Conservation (phyloP, 164 flowering plant genomes). For the Macadamia integrifolia region DNA sequence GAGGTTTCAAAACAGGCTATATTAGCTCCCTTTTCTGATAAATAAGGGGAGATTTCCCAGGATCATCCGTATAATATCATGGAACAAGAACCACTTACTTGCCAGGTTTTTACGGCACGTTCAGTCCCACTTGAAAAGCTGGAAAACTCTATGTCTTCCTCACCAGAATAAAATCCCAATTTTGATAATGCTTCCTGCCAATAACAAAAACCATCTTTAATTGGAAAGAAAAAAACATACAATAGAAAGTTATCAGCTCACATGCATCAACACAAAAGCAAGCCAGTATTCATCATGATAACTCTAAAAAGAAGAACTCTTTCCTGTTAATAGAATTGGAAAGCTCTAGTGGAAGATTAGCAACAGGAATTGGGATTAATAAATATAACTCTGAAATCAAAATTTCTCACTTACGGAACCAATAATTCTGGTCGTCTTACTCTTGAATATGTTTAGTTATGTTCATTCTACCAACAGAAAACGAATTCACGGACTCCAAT, state of each 20-base stretch:
- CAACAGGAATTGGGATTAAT: too few relatives aligned
- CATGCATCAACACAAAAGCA: neutral
- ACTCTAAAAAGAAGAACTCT: too few relatives aligned
- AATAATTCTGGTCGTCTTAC: too few relatives aligned
- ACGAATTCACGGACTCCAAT: too few relatives aligned
- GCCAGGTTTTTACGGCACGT: conserved; percentile 96
- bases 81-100: conserved; percentile 40
- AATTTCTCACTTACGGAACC: too few relatives aligned
- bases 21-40: neutral
- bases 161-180: conserved; percentile 90
- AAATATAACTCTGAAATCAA: too few relatives aligned
- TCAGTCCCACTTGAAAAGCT: conserved; percentile 83
- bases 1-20: too few relatives aligned
- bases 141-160: conserved; percentile 81
- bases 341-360: too few relatives aligned
- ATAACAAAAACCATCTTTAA: conserved; percentile 1
- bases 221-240: neutral
- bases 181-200: conserved; percentile 73
- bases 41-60: neutral
- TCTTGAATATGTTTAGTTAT: too few relatives aligned
- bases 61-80: neutral
- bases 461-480: too few relatives aligned
- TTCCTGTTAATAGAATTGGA: too few relatives aligned
- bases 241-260: neutral
- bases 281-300: neutral